Evolutionary conservation across 2,329 filamentous ascomycete genomes (phyloP).

Genomic region (Volutella citrinella): DNA sequence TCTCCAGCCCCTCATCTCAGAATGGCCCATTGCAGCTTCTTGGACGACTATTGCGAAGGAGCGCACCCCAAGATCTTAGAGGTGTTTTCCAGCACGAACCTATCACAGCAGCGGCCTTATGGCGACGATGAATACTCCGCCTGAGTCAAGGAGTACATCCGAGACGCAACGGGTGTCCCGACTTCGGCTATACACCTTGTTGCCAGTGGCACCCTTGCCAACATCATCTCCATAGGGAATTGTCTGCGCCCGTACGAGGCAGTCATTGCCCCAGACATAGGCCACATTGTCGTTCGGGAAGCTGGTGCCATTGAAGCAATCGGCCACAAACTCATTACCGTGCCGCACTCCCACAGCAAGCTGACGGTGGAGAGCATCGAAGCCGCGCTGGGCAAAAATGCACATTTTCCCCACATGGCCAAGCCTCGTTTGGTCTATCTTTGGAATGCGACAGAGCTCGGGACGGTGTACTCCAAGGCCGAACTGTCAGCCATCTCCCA

Average conservation of each 20-base stretch:
- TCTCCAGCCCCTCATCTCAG: constrained; percentile 20
- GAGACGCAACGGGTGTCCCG: constrained; percentile 31
- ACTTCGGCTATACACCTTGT: constrained; percentile 49
- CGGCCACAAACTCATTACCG: background rate
- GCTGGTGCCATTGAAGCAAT: constrained; percentile 47
- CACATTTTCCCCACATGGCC: background rate
- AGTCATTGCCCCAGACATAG: constrained; percentile 46
- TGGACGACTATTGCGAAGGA: constrained; percentile 51
- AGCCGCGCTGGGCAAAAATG: background rate
- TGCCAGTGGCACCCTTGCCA: constrained; percentile 49
- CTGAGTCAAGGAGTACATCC: constrained; percentile 41
- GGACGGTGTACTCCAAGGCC: constrained; percentile 4
- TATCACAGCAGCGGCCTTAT: constrained; percentile 44
- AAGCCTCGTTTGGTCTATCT: background rate
- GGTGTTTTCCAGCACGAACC: constrained; percentile 42
- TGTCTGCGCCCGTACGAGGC: constrained; percentile 49
- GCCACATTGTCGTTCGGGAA: constrained; percentile 48
- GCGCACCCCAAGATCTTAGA: constrained; percentile 48
- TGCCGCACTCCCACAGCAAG: background rate
- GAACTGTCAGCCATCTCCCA: constrained; percentile 12
- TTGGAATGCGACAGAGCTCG: background rate
- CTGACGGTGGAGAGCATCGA: background rate
- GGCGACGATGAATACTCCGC: constrained; percentile 43
- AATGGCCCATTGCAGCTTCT: constrained; percentile 39
- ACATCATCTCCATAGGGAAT: constrained; percentile 49